A percentile compares a stretch with the other conserved stretches of the same genome.
Evolutionary conservation across 768 basidiomycete species (phyloP).

Genomic region (Aureoboletus auriporus): DNA sequence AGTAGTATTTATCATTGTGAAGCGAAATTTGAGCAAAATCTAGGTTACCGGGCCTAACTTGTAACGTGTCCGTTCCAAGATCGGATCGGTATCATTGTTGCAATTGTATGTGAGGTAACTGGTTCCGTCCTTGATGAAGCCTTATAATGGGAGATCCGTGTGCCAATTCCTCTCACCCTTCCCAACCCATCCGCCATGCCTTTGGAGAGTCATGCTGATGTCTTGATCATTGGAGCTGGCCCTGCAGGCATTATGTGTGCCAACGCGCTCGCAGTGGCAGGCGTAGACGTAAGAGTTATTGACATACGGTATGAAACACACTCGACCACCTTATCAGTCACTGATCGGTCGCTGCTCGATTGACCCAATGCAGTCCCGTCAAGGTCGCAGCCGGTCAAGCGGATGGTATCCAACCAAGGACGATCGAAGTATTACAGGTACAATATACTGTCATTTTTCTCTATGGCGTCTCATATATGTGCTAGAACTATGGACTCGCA

Average conservation of each 20-base stretch:
- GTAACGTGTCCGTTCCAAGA: too few relatives aligned
- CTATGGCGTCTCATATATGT: background rate
- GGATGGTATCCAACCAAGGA: conserved; percentile 53
- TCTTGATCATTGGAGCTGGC: conserved; percentile 47
- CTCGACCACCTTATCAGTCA: background rate
- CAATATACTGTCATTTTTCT: background rate
- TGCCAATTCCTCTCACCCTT: background rate
- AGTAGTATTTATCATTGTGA: too few relatives aligned
- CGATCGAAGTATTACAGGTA: conserved; percentile 52
- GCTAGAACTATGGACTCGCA: conserved; percentile 73
- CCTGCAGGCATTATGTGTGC: conserved; percentile 66
- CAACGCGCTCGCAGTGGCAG: conserved; percentile 45
- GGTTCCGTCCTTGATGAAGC: too few relatives aligned
- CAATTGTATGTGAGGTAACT: too few relatives aligned
- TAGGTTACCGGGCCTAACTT: too few relatives aligned
- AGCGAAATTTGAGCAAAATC: too few relatives aligned
- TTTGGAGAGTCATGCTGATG: conserved; percentile 36
- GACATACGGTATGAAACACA: conserved; percentile 37
- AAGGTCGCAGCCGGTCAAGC: conserved; percentile 48
- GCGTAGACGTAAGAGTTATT: conserved; percentile 42
- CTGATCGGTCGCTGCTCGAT: background rate
- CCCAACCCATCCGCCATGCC: conserved; percentile 13
- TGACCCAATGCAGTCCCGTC: conserved; percentile 28
- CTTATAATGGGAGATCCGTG: background rate
- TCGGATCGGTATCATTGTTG: too few relatives aligned